These are phyloP conservation scores for Coemansia sp. DNA, from an alignment of 192 early-diverging fungal species.

Conservation along the genomic window DNA sequence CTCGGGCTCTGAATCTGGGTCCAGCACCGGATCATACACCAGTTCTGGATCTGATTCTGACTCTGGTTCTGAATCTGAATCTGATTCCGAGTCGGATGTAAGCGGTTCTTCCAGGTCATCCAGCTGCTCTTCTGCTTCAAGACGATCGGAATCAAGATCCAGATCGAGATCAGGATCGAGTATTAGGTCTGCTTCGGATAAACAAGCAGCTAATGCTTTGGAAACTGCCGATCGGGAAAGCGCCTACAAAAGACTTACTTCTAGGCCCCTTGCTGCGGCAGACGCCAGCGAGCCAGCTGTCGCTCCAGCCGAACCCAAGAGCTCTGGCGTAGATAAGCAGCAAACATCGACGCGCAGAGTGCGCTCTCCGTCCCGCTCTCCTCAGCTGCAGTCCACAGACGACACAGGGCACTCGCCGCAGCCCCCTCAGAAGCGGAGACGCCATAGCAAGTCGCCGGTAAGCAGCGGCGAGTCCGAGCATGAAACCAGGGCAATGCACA, in stretches of 20 bases:
- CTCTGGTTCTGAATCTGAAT: conserved; percentile 8
- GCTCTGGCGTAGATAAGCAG: not conserved
- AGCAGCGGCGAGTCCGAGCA: not conserved
- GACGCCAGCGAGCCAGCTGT: not conserved
- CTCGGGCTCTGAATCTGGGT: conserved; percentile 26
- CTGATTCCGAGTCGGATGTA: conserved; percentile 10
- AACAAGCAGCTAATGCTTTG: not conserved
- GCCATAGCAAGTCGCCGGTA: conserved; percentile 5
- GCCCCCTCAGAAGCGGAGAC: conserved; percentile 8
- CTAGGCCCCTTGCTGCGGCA: not conserved
- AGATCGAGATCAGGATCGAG: no score
- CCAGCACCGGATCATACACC: conserved; percentile 25
- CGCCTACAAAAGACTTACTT: conserved; percentile 10
- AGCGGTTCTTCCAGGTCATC: conserved; percentile 5
- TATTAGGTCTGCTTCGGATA: not conserved
- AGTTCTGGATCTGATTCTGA: conserved; percentile 4
- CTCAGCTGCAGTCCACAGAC: not conserved
- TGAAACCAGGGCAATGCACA: conserved; percentile 14
- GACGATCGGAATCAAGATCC: not conserved
- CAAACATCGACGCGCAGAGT: conserved; percentile 7
- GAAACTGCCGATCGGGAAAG: not conserved
- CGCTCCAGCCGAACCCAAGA: not conserved
- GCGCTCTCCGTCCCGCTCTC: conserved; percentile 46
- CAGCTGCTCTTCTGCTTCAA: no score
- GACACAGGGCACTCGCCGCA: not conserved